These are phyloP conservation scores for Purshia tridentata DNA, from an alignment of 306 rosid genomes.

Conservation along the genomic window DNA sequence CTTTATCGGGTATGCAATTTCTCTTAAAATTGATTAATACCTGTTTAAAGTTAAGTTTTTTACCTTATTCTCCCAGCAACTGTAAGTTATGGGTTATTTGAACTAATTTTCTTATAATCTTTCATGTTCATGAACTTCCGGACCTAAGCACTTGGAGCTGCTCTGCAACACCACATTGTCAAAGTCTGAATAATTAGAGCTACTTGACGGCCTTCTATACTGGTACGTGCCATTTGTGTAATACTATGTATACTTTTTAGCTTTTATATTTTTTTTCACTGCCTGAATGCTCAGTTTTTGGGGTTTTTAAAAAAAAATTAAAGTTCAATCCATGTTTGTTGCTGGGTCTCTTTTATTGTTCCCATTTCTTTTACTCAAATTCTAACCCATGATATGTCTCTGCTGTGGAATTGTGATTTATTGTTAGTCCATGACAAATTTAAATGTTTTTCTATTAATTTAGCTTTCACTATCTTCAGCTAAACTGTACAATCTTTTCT, in stretches of 20 bases:
- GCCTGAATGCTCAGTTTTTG: background rate
- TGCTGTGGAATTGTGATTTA: conserved; percentile 1
- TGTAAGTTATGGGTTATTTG: background rate
- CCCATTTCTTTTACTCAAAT: background rate
- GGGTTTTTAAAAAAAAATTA: background rate
- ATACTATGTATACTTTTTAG: background rate
- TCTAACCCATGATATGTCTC: background rate
- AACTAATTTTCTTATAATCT: background rate
- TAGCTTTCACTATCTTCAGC: conserved; percentile 2
- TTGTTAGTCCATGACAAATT: background rate
- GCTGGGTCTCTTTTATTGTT: background rate
- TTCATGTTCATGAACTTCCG: background rate
- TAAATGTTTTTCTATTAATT: background rate
- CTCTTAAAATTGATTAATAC: background rate
- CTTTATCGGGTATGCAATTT: conserved; percentile 11
- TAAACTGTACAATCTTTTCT: background rate
- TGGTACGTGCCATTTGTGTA: background rate
- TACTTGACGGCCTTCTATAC: background rate
- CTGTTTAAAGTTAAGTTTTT: conserved; percentile 2
- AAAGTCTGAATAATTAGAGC: conserved; percentile 3
- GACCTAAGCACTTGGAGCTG: background rate
- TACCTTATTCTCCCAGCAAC: background rate
- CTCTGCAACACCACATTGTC: conserved; percentile 8
- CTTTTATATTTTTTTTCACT: background rate
- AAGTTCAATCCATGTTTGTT: background rate